Evolutionary conservation across 805 yeast species (phyloP), one percentile per base, ranked within the genome.

Genomic region (Pichia ethanolica): DNA sequence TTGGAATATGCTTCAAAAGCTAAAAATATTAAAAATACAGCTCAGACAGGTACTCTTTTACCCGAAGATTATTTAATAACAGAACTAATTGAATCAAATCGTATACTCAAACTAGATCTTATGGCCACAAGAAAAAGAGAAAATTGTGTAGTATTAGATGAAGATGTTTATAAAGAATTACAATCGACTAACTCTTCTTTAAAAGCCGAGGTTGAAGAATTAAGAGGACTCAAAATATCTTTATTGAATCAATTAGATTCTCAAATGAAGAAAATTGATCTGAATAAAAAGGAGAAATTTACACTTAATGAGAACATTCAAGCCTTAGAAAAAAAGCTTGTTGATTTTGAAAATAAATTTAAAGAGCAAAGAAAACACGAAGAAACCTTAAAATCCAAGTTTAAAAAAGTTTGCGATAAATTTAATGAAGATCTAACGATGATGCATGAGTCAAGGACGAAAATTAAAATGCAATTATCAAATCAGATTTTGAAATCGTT

Each of bases 111-210:
- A 43, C 56, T 67, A 34, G 93, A 86, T 62, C 64, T 85, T 37
- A 60, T 72, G 37, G 83, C 90, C 0, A 74, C 88, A 0, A 72
- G 83, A 53, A 67, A 70, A 9, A 82, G 77, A 59, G 85, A 82
- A 53, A 89, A 90, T 1, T 47, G 53, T 34, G 72, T 86, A 27
- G 82, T 71, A 58, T 65, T 86, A 74, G 79, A 81, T 57, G 78
- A 77, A 33, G 72, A 68, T 13, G 81, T 81, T 59, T 83, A 83
- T 57, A 75, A 74, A 45, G 77, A 75, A 42, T 48, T 78, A 34
- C 72, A 74, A 56, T 67, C 66, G 47, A 77, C 77, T 46, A 62
- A 74, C 14, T 80, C 77, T 50, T 77, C 72, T 51, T 68, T 70
- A 44, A 75, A 73, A 41, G 74, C 74, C 1, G 81, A 78, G 54